Evolutionary conservation across 345 rosid species (phyloP), one percentile per base, ranked within the genome.

Genomic region (Stellera chamaejasme): DNA sequence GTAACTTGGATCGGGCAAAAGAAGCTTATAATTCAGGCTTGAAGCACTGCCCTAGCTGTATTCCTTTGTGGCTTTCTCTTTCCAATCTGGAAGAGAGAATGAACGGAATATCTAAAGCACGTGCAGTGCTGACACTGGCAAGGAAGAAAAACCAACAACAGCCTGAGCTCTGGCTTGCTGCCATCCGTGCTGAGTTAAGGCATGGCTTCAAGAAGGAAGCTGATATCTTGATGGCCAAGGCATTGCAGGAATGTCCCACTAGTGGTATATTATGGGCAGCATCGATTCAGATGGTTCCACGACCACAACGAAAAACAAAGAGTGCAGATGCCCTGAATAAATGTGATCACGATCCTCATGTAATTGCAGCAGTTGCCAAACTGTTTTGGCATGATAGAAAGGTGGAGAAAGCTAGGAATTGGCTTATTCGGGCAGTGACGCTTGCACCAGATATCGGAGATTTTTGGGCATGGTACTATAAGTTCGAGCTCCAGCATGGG

Each of bases 251-350:
- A 77, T 91, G 98, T 64, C 95, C 96, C 11, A 80, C 28, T 49
- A 91, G 95, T 72, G 98, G 96, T 56, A 85, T 85, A 50, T 63
- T 91, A 50, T 91, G 96, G 98, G 98, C 98, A 54, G 82, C 84
- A 2, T 78, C 89, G 0, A 80, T 91, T 41, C 86, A 87, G 75
- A 88, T 88, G 96, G 88, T 67, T 49, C 85, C 96, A 4, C 86
- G 92, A 23, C 87, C 89, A 25, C 84, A 87, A 28, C 83, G 83
- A 6, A 91, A 67, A 79, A 74, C 77, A 61, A 83, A 75, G 78
- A 78, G 89, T 60, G 7, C 66, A 59, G 98, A 91, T 77, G 98
- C 90, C 13, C 46, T 79, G 41, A 91, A 88, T 73, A 88, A 83
- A 64, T 81, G 91, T 75, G 82, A 77, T 61, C 81, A 88, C 10